These are phyloP conservation scores for Pouteria glomerata DNA, from an alignment of 148 eudicot genomes.

Conservation along the genomic window DNA sequence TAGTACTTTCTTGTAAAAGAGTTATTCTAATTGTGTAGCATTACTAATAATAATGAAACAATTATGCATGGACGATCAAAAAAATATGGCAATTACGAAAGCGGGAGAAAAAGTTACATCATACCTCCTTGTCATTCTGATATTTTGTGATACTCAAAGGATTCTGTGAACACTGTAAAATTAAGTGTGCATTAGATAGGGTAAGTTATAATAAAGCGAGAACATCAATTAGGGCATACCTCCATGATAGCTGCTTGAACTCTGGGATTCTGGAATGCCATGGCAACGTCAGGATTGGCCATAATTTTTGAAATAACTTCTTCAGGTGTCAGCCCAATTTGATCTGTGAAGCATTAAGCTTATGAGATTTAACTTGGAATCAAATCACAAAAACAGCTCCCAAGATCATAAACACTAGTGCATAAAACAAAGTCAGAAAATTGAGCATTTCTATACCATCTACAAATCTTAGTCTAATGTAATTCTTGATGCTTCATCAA, in stretches of 20 bases:
- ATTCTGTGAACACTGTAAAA: slow-evolving; percentile 85
- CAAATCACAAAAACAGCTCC: background rate
- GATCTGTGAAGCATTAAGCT: slow-evolving; percentile 44
- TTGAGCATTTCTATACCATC: background rate
- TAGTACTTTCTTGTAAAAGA: too few species aligned
- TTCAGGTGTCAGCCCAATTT: slow-evolving; percentile 90
- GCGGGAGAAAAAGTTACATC: background rate
- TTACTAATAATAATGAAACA: too few species aligned
- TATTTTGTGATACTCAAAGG: slow-evolving; percentile 84
- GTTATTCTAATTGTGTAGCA: too few species aligned
- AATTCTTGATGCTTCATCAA: background rate
- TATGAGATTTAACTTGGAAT: background rate
- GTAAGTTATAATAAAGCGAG: background rate
- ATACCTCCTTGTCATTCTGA: slow-evolving; percentile 95
- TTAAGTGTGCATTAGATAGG: slow-evolving; percentile 13
- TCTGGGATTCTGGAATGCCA: slow-evolving; percentile 97
- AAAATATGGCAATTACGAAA: background rate
- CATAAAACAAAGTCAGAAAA: background rate
- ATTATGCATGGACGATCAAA: background rate
- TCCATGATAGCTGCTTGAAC: slow-evolving; percentile 98
- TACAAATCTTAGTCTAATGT: background rate
- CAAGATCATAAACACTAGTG: background rate
- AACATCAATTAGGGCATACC: slow-evolving; percentile 38
- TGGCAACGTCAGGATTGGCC: slow-evolving; percentile 92
- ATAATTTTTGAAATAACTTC: slow-evolving; percentile 91